Evolutionary conservation across 257 asterid genomes (phyloP), one percentile per base, ranked within the genome.

Genomic region (Lithospermum erythrorhizon): DNA sequence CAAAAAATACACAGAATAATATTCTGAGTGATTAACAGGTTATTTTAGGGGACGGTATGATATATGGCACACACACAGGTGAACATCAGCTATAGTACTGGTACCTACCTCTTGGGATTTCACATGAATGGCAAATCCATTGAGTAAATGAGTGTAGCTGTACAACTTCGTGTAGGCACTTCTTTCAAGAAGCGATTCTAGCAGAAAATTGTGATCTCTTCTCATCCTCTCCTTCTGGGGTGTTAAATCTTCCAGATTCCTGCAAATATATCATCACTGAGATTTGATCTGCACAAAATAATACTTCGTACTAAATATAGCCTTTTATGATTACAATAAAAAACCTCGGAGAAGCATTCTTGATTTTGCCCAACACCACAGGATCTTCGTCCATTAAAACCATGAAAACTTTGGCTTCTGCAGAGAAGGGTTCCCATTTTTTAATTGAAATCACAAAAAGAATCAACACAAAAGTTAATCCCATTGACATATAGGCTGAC

Each of bases 71-170:
- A 35, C 47, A 35, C 47, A 8, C 15, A 35, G 15, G 15, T 11
- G 9, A 35, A 2, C 47, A 35, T 35, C 47, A 35, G 47, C 5
- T 35, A 55, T 35, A 70, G 6, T 13, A 47, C 64, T 35, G 64
- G 6, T 13, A 47, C 64, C 53, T 65, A 81, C 90, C 81, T 76
- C 66, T 32, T 75, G 66, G 23, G 65, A 69, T 8, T 71, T 65
- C 37, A 74, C 71, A 68, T 83, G 68, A 62, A 83, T 67, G 51
- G 89, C 83, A 62, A 79, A 86, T 64, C 91, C 95, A 65, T 83
- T 83, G 17, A 83, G 64, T 68, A 81, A 70, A 74, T 83, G 84
- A 58, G 89, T 77, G 67, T 77, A 86, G 82, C 95, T 83, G 63
- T 83, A 83, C 56, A 81, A 60, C 66, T 83, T 83, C 61, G 72